Base-by-base conservation (phyloP, 2,329 filamentous ascomycete genomes). In the Neoarthrinium moseri region DNA sequence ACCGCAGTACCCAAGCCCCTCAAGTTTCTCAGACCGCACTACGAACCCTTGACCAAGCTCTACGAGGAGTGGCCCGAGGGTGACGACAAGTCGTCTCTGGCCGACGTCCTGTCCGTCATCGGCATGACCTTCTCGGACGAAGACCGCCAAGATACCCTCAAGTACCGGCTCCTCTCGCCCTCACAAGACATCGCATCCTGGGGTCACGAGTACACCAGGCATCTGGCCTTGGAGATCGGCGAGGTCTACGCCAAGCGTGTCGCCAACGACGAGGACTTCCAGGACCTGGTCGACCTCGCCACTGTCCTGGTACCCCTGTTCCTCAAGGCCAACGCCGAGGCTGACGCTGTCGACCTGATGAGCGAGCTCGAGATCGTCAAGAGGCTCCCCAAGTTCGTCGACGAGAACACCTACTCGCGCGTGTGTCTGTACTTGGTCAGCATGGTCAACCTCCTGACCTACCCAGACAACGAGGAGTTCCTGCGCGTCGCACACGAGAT, bases 81-180 rank as follows among this genome's bases (percentile, higher is more conserved):
- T 53, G 83, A 90, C 43, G 83, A 96, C 72, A 96, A 95, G 81
- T 89, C 86, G 51, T 81, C 91, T 4, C 75, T 99, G 54, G 95
- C 94, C 36, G 95, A 99, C 71, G 94, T 96, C 58, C 77, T 99
- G 42, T 99, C 94, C 12, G 94, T 99, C 39, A 87, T 99, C 57
- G 94, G 92, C 51, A 99, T 99, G 94, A 99, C 94, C 45, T 96
- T 92, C 66, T 96, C 92, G 39, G 92, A 97, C 63, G 94, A 97
- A 70, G 90, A 96, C 61, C 85, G 90, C 67, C 83, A 95, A 69
- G 94, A 99, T 68, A 96, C 94, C 40, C 81, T 99, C 60, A 97
- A 96, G 72, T 99, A 94, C 74, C 85, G 94, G 55, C 79, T 99
- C 42, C 79, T 96, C 50, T 87, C 92, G 27, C 91, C 91, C 23